These are phyloP conservation scores for Pseudocercospora pini-densiflorae DNA, from an alignment of 2,329 filamentous ascomycete genomes.

Conservation along the genomic window DNA sequence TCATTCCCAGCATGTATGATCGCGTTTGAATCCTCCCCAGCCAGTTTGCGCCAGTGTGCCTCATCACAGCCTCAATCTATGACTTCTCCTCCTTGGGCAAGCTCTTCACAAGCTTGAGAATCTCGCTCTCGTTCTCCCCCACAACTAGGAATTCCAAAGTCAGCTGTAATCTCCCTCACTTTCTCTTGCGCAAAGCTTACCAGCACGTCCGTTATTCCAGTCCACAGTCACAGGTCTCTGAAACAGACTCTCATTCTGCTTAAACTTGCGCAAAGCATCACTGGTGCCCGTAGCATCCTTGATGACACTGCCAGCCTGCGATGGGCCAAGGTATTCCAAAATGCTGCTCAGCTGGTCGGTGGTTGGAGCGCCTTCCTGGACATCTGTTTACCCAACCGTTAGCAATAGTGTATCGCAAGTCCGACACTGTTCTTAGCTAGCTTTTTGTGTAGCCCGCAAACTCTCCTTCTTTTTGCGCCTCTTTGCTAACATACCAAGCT, in stretches of 20 bases:
- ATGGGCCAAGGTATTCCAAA: conserved; percentile 75
- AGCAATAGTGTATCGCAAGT: neutral
- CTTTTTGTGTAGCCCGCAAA: neutral
- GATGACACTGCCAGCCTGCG: conserved; percentile 67
- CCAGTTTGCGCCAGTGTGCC: conserved; percentile 8
- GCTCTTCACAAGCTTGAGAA: conserved; percentile 76
- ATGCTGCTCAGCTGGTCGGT: conserved; percentile 81
- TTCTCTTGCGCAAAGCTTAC: conserved; percentile 44
- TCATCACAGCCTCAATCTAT: conserved; percentile 18
- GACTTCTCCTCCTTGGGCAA: conserved; percentile 50
- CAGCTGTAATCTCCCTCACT: neutral
- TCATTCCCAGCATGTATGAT: neutral
- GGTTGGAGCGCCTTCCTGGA: conserved; percentile 81
- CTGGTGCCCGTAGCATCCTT: conserved; percentile 72
- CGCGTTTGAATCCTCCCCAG: neutral
- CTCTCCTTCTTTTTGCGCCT: neutral
- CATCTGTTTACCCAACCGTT: conserved; percentile 52
- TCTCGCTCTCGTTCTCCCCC: conserved; percentile 85
- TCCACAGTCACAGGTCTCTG: conserved; percentile 83
- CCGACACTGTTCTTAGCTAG: neutral
- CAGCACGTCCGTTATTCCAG: conserved; percentile 87
- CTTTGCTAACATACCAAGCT: conserved; percentile 58
- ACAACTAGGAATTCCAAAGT: conserved; percentile 53
- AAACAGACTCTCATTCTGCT: conserved; percentile 70
- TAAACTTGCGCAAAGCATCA: conserved; percentile 81